Conservation (phyloP, 495 filamentous ascomycete species). For the Cetradonia linearis region DNA sequence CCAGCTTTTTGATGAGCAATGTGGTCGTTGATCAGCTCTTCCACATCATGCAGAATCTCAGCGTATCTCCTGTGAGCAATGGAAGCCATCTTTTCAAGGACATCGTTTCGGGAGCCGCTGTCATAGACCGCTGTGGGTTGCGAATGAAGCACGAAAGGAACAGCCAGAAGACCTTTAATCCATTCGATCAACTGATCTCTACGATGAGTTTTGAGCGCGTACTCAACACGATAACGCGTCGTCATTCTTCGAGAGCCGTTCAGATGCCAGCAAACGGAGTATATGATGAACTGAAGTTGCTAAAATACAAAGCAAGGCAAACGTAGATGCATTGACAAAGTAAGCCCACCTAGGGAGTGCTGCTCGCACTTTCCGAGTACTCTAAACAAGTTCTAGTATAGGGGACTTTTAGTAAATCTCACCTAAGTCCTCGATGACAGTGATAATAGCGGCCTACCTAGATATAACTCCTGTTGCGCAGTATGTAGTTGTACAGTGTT, state of each 20-base stretch:
- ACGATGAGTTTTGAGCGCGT: constrained; percentile 14
- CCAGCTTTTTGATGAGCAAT: constrained; percentile 60
- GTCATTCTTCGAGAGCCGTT: constrained; percentile 50
- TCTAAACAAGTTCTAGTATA: no score
- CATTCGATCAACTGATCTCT: constrained; percentile 44
- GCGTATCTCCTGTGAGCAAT: constrained; percentile 73
- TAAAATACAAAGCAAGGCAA: no score
- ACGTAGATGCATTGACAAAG: no score
- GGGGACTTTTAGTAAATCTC: no score
- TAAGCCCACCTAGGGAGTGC: no score
- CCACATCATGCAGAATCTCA: constrained; percentile 92
- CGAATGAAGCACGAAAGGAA: constrained; percentile 93
- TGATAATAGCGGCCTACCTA: no score
- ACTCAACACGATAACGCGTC: constrained; percentile 84
- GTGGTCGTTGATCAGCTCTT: constrained; percentile 82
- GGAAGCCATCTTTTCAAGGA: constrained; percentile 42
- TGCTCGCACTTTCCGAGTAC: no score
- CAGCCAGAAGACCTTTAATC: constrained; percentile 80
- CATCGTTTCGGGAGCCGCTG: constrained; percentile 30
- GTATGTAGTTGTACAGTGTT: no score
- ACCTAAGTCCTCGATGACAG: no score
- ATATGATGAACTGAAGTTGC: no score
- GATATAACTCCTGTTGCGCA: no score
- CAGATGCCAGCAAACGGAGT: neutral
- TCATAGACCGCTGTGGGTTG: constrained; percentile 80